Percentiles rank a stretch among this genome's conserved stretches.
phyloP scores from a whole-genome alignment of 2,329 filamentous ascomycete species.

The Herpotrichia juniperi region DNA sequence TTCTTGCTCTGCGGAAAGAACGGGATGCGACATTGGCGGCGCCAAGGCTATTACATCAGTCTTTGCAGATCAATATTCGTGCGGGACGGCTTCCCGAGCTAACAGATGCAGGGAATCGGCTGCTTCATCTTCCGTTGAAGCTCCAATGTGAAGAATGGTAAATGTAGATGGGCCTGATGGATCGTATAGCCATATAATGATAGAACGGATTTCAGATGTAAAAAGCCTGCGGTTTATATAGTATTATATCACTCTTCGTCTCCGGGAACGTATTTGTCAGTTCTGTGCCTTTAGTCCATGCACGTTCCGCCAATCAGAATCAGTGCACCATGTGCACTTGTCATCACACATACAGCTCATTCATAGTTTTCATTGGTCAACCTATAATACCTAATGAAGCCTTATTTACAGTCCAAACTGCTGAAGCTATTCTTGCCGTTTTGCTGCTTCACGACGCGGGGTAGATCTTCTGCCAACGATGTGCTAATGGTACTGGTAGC shows the following conservation, averaged over 20 bases:
- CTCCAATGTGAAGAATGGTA: slow-evolving; percentile 6
- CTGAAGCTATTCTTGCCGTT: slow-evolving; percentile 54
- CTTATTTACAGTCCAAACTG: too few species aligned
- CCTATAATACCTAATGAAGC: too few species aligned
- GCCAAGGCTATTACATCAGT: slow-evolving; percentile 45
- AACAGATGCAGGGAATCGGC: slow-evolving; percentile 6
- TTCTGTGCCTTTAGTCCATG: too few species aligned
- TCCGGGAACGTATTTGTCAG: too few species aligned
- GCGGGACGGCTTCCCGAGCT: slow-evolving; percentile 39
- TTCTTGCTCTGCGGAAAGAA: slow-evolving; percentile 37
- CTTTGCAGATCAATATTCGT: slow-evolving; percentile 50
- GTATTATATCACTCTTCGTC: too few species aligned
- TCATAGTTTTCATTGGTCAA: too few species aligned
- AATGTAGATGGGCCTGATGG: background rate
- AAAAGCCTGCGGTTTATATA: too few species aligned
- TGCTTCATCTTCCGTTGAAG: slow-evolving; percentile 62
- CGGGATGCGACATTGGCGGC: slow-evolving; percentile 37
- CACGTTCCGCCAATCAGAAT: too few species aligned
- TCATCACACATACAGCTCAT: too few species aligned
- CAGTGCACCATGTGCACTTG: too few species aligned
- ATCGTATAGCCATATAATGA: too few species aligned
- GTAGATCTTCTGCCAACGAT: slow-evolving; percentile 56
- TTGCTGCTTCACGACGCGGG: slow-evolving; percentile 50
- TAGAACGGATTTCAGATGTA: too few species aligned
- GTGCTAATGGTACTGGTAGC: slow-evolving; percentile 53